Conservation (phyloP, 768 basidiomycete species). For the Termitomyces sp. region DNA sequence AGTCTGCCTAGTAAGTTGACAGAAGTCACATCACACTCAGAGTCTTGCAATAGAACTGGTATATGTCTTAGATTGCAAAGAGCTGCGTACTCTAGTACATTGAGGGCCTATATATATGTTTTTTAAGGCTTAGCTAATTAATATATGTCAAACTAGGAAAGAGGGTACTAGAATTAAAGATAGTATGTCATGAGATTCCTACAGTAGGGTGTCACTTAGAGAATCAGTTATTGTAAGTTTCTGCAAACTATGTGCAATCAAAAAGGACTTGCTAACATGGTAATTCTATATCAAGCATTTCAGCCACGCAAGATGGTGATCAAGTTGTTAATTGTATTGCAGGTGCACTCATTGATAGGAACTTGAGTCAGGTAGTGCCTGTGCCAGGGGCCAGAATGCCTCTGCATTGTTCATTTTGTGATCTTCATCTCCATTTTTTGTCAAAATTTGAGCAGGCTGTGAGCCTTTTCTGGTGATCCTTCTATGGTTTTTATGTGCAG, state of each 20-base stretch:
- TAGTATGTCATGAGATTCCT: too few relatives aligned
- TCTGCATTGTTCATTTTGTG: slow-evolving; percentile 17
- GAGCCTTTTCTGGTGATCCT: slow-evolving; percentile 29
- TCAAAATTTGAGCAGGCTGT: neutral
- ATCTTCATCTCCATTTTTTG: slow-evolving; percentile 12
- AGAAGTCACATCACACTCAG: too few relatives aligned
- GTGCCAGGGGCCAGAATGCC: too few relatives aligned
- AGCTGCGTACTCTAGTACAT: too few relatives aligned
- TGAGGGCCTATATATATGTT: too few relatives aligned
- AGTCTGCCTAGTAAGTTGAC: too few relatives aligned
- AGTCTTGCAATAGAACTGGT: too few relatives aligned
- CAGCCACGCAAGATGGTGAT: slow-evolving; percentile 56
- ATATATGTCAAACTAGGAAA: too few relatives aligned
- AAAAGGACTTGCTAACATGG: neutral
- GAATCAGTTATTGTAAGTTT: slow-evolving; percentile 83
- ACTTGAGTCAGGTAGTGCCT: too few relatives aligned
- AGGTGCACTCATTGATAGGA: slow-evolving; percentile 74
- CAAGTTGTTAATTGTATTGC: slow-evolving; percentile 82
- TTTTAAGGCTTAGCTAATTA: too few relatives aligned
- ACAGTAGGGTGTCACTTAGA: slow-evolving; percentile 31
- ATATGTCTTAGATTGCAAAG: too few relatives aligned
- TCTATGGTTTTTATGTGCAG: slow-evolving; percentile 30
- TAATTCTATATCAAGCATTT: slow-evolving; percentile 49
- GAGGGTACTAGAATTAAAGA: too few relatives aligned
- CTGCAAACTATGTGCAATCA: neutral